Percentiles rank a stretch among this genome's conserved stretches.
Conservation (phyloP, 2,329 filamentous ascomycete species). For the Diaporthe eres region DNA sequence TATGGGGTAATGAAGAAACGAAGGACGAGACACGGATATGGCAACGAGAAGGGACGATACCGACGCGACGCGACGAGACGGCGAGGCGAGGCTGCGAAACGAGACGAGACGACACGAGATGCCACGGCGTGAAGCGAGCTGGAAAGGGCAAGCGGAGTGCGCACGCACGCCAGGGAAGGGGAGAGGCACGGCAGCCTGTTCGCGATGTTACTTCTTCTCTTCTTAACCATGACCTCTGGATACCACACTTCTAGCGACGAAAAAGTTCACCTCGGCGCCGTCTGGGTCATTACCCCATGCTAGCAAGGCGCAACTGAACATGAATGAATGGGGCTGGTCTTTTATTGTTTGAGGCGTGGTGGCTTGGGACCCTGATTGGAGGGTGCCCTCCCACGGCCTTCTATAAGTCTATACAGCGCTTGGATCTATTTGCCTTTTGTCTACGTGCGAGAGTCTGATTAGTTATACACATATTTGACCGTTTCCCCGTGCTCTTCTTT, state of each 20-base stretch:
- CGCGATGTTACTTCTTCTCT: not conserved
- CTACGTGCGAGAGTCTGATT: conserved; percentile 39
- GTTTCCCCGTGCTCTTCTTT: not conserved
- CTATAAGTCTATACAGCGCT: conserved; percentile 48
- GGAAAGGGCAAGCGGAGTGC: conserved; percentile 3
- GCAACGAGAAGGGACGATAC: conserved; percentile 3
- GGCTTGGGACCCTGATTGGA: conserved; percentile 21
- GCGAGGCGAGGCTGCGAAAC: not conserved
- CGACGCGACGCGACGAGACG: conserved; percentile 5
- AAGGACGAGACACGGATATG: conserved; percentile 2
- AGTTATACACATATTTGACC: conserved; percentile 7
- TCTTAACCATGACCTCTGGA: conserved; percentile 21
- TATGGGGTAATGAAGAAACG: conserved; percentile 4
- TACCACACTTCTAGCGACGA: conserved; percentile 19
- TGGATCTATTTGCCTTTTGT: conserved; percentile 40
- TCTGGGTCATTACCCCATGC: conserved; percentile 14
- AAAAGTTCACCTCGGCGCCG: conserved; percentile 18
- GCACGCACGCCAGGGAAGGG: conserved; percentile 2
- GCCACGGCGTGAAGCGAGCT: conserved; percentile 9
- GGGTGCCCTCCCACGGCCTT: conserved; percentile 3
- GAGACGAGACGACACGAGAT: conserved; percentile 12
- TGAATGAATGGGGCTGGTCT: conserved; percentile 25
- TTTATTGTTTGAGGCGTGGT: not conserved
- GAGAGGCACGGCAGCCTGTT: not conserved
- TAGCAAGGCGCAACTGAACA: conserved; percentile 36